Base-by-base conservation (phyloP, 495 filamentous ascomycete species). In the Trichoderma gamsii region DNA sequence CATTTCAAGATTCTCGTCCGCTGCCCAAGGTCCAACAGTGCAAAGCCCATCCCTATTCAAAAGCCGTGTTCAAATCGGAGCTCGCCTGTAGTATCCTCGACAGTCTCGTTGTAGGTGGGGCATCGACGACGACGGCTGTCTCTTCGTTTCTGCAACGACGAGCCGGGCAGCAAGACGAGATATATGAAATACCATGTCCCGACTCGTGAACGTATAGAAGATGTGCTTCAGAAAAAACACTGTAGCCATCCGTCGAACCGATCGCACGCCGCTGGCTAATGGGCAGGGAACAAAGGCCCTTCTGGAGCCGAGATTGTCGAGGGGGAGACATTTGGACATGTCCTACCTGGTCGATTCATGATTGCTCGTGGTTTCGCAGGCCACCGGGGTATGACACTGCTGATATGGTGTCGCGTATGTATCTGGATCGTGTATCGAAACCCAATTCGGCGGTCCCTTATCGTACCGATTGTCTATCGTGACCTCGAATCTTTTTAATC, bases 331-430 rank as follows among this genome's bases (percentile, higher is more conserved):
- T 66, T 6, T 41, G 23, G 59, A 52, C 27, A 16, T 38, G 21
- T 64, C 67, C 67, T 86, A 86, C 84, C 84, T 86, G 82, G 79
- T 75, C 84, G 79, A 78, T 86, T 86, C 84, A 86, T 86, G 74
- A 77, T 80, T 71, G 68, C 43, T 27, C 27, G 27, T 25, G 65
- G n/a, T 29, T 49, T 21, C 27, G 65, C 65, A 32, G 21, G 63
- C 16, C 25, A n/a, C 41, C 44, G 65, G 64, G 52, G 63, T 64
- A 4, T 21, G 49, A 41, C 59, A 35, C 32, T 41, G 51, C 21
- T 13, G 13, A 63, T 43, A n/a, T 41, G 9, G 70, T 65, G 65
- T 56, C 38, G 67, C 46, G 32, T 35, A 52, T 64, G 27, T 68
- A 25, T 66, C 65, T 43, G 23, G 38, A 66, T 29, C 16, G 65